Evolutionary conservation across 805 yeast species (phyloP).

Genomic region (Candida mattraensis): DNA sequence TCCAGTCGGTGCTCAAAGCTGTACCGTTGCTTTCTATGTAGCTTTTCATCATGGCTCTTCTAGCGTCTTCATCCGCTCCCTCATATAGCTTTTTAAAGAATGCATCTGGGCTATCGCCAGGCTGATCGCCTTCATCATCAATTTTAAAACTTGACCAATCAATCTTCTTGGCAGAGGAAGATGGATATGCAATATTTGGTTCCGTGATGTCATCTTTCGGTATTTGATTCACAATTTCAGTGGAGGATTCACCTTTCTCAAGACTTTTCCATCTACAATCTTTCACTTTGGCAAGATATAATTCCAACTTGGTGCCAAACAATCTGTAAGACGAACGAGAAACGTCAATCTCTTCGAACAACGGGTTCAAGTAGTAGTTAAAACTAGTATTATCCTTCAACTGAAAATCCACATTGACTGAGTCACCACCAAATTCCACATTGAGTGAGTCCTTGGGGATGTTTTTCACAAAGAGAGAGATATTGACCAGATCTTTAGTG

Average conservation of each 20-base stretch:
- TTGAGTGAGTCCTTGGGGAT: slow-evolving; percentile 51
- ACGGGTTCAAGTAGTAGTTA: slow-evolving; percentile 53
- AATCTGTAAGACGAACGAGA: slow-evolving; percentile 47
- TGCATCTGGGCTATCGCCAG: slow-evolving; percentile 52
- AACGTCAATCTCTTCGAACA: slow-evolving; percentile 52
- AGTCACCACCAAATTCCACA: slow-evolving; percentile 38
- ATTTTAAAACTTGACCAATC: slow-evolving; percentile 65
- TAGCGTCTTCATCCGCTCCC: slow-evolving; percentile 83
- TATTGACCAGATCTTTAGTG: slow-evolving; percentile 50
- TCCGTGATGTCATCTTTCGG: slow-evolving; percentile 7
- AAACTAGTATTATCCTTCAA: slow-evolving; percentile 48
- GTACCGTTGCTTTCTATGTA: slow-evolving; percentile 94
- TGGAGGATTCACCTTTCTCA: slow-evolving; percentile 33
- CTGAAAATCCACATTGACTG: slow-evolving; percentile 48
- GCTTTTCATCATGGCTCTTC: slow-evolving; percentile 95
- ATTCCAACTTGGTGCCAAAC: slow-evolving; percentile 73
- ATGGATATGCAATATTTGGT: slow-evolving; percentile 48
- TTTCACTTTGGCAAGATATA: slow-evolving; percentile 51
- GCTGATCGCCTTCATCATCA: slow-evolving; percentile 43
- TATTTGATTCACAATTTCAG: slow-evolving; percentile 1
- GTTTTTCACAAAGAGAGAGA: slow-evolving; percentile 70
- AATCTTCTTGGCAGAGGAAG: slow-evolving; percentile 58
- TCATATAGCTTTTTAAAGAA: slow-evolving; percentile 76
- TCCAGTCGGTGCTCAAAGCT: slow-evolving; percentile 90
- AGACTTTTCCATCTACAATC: slow-evolving; percentile 54